Evolutionary conservation across 202 grass and related monocot species (phyloP).

Genomic region (Panicum virgatum): DNA sequence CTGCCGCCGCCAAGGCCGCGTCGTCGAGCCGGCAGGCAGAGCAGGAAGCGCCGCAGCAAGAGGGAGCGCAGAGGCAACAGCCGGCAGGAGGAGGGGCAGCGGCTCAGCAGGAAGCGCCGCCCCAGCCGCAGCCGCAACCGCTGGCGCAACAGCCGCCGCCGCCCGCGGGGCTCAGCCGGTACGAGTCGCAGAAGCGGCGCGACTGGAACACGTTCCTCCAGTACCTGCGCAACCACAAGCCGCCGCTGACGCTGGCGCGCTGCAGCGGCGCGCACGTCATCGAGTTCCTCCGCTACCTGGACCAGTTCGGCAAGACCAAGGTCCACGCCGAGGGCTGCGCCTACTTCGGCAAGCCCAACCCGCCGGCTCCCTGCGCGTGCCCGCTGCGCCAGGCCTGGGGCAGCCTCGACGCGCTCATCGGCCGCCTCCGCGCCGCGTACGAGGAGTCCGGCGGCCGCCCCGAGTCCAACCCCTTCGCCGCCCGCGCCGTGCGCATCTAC

Average conservation of each 20-base stretch:
- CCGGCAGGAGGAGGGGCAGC: neutral
- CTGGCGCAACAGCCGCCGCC: constrained; percentile 46
- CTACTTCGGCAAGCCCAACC: constrained; percentile 85
- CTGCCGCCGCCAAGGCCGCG: neutral
- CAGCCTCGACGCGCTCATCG: constrained; percentile 94
- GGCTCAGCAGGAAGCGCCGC: constrained; percentile 10
- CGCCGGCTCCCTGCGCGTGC: constrained; percentile 77
- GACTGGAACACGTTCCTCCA: constrained; percentile 99
- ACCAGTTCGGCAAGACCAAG: constrained; percentile 99
- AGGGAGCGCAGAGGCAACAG: neutral
- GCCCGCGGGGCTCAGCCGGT: constrained; percentile 54
- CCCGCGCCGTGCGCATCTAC: constrained; percentile 72
- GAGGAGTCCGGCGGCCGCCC: constrained; percentile 85
- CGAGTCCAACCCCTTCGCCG: constrained; percentile 82
- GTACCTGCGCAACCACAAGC: constrained; percentile 85
- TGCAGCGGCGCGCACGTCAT: constrained; percentile 96
- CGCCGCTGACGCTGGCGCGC: constrained; percentile 72
- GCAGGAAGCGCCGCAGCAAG: neutral
- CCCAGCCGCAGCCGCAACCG: constrained; percentile 38
- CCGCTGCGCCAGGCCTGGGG: constrained; percentile 96
- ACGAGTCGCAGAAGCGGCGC: constrained; percentile 96
- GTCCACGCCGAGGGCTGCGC: constrained; percentile 77
- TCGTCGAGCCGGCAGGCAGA: constrained; percentile 10
- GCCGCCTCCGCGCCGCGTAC: constrained; percentile 93
- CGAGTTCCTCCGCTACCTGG: constrained; percentile 96